Evolutionary conservation across 208 protist genomes (phyloP).

Genomic region (Trypanosoma rangeli): DNA sequence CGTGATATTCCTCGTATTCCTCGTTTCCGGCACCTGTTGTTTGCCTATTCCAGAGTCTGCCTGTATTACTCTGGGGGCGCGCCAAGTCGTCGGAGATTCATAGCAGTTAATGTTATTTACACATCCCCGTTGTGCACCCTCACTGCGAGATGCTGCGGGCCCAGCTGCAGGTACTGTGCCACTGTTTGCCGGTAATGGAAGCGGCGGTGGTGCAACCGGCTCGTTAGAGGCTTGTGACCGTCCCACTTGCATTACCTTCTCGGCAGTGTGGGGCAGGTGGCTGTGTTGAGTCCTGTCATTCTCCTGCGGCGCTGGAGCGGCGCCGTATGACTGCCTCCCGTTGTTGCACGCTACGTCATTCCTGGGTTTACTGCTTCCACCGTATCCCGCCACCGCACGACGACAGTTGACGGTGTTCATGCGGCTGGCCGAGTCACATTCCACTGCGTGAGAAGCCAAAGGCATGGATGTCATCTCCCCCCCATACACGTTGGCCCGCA

Average conservation of each 20-base stretch:
- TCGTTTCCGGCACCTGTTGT: background rate
- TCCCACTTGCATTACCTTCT: background rate
- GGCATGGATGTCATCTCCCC: slow-evolving; percentile 4
- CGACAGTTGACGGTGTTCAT: background rate
- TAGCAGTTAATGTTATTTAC: background rate
- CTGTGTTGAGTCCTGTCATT: background rate
- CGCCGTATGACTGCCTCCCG: background rate
- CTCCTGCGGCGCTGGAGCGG: background rate
- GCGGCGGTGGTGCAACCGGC: background rate
- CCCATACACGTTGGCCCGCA: slow-evolving; percentile 3
- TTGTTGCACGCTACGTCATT: background rate
- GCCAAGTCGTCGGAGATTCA: background rate
- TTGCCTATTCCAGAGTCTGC: background rate
- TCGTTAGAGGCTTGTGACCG: background rate
- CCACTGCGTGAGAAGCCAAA: background rate
- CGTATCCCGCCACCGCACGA: no score
- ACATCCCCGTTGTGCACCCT: background rate
- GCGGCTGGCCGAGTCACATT: background rate
- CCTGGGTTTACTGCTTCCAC: background rate
- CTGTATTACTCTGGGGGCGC: background rate
- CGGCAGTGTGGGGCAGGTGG: no score
- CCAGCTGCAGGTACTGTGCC: no score
- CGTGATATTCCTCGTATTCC: background rate
- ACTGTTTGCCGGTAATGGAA: background rate
- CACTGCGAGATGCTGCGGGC: background rate